Percentiles rank a stretch among this genome's conserved stretches.
phyloP scores from a whole-genome alignment of 305 asterid genomes.

The Fraxinus dipetala region DNA sequence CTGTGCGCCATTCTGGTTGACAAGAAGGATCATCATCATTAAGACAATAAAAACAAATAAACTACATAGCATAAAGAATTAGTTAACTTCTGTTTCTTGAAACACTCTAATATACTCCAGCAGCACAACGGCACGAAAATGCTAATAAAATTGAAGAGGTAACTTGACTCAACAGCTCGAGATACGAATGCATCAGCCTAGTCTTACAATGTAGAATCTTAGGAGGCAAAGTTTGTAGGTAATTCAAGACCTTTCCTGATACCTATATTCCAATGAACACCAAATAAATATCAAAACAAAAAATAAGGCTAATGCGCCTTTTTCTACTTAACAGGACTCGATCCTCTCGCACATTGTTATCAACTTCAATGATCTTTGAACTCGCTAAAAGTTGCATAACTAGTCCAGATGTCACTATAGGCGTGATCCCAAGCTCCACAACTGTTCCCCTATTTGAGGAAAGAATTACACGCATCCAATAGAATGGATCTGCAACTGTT shows the following conservation, averaged over 20 bases:
- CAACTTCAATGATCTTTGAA: too few species aligned
- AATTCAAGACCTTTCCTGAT: background rate
- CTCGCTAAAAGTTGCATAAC: constrained; percentile 83
- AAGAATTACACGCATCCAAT: constrained; percentile 32
- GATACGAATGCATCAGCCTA: background rate
- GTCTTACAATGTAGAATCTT: background rate
- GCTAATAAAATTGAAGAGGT: background rate
- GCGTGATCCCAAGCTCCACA: constrained; percentile 37
- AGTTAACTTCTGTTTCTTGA: background rate
- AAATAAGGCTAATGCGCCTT: background rate
- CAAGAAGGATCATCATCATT: constrained; percentile 13
- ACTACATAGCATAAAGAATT: background rate
- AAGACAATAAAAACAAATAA: background rate
- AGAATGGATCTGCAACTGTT: constrained; percentile 31
- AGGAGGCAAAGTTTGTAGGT: background rate
- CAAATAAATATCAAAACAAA: background rate
- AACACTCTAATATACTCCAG: background rate
- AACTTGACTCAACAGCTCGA: too few species aligned
- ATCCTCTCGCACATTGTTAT: too few species aligned
- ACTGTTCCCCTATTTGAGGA: constrained; percentile 35
- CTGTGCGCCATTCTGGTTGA: constrained; percentile 72
- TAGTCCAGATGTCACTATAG: constrained; percentile 68
- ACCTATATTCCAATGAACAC: background rate
- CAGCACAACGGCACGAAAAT: background rate
- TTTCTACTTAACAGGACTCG: constrained; percentile 33